Percentiles rank a stretch among this genome's conserved stretches.
Evolutionary conservation across 768 basidiomycete genomes (phyloP).

Genomic region (Naematelia encephala): DNA sequence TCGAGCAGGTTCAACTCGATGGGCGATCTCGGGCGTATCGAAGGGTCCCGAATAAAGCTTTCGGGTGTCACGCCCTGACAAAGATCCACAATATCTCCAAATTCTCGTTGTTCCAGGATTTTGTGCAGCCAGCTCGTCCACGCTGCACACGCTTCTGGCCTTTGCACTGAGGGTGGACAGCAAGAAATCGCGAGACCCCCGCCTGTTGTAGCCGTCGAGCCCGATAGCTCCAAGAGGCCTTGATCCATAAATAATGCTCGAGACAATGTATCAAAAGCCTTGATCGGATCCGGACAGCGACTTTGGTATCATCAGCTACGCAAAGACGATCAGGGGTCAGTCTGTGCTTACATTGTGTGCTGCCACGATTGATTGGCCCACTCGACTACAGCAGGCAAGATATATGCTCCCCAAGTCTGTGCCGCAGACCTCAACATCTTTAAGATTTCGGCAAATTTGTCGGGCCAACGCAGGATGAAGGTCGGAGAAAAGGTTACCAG

Average conservation of each 20-base stretch:
- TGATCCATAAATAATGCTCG: constrained; percentile 23
- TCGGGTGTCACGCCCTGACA: constrained; percentile 9
- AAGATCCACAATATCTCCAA: constrained; percentile 10
- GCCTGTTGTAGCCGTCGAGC: constrained; percentile 16
- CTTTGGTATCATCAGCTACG: constrained; percentile 6
- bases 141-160: constrained; percentile 10
- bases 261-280: constrained; percentile 20
- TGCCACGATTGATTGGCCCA: constrained; percentile 21
- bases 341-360: background rate
- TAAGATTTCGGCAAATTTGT: constrained; percentile 25
- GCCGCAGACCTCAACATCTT: constrained; percentile 14
- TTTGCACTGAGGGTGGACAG: constrained; percentile 25
- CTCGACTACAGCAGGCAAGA: constrained; percentile 27
- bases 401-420: constrained; percentile 28
- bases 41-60: background rate
- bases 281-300: constrained; percentile 29
- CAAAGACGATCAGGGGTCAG: background rate
- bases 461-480: constrained; percentile 26
- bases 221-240: constrained; percentile 19
- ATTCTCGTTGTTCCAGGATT: constrained; percentile 6
- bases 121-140: constrained; percentile 25
- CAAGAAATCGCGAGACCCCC: constrained; percentile 29
- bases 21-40: background rate
- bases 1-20: constrained; percentile 15
- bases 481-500: constrained; percentile 38